phyloP scores from a whole-genome alignment of 306 rosid genomes.

The Sindora glabra region DNA sequence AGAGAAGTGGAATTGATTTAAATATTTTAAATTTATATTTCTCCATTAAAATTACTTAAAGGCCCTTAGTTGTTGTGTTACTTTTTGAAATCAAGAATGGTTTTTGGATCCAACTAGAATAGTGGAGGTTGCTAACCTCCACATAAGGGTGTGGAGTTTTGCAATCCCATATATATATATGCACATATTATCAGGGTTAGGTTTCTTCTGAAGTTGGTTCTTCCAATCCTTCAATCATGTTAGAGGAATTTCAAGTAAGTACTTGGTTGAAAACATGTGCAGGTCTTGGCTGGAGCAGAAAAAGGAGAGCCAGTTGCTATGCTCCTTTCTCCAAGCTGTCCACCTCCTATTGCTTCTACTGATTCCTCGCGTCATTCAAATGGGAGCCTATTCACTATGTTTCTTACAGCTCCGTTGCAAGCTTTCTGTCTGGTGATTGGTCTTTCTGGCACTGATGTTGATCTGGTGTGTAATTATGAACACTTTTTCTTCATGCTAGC shows the following conservation, averaged over 20 bases:
- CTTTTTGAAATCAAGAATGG: too few species aligned
- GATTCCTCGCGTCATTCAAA: constrained; percentile 41
- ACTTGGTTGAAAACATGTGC: constrained; percentile 11
- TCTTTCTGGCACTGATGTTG: constrained; percentile 61
- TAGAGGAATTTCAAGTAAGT: not conserved
- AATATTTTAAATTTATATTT: too few species aligned
- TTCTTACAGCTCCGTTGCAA: constrained; percentile 88
- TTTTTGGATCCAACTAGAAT: too few species aligned
- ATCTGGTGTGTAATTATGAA: constrained; percentile 41
- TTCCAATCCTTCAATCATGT: not conserved
- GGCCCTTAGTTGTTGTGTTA: too few species aligned
- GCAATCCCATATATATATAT: too few species aligned
- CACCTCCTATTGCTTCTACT: constrained; percentile 28
- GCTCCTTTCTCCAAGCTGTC: constrained; percentile 71
- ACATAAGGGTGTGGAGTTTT: too few species aligned
- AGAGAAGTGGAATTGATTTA: too few species aligned
- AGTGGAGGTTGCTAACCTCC: too few species aligned
- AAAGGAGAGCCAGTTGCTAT: constrained; percentile 88
- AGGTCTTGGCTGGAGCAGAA: constrained; percentile 66
- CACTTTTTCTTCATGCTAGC: constrained; percentile 6
- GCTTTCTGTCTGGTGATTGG: constrained; percentile 77
- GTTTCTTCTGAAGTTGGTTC: too few species aligned
- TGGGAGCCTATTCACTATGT: constrained; percentile 88
- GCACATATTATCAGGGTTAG: too few species aligned
- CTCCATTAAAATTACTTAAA: too few species aligned